phyloP scores from a whole-genome alignment of 371 early-diverging fungal species.

The Neoconidiobolus thromboides region DNA sequence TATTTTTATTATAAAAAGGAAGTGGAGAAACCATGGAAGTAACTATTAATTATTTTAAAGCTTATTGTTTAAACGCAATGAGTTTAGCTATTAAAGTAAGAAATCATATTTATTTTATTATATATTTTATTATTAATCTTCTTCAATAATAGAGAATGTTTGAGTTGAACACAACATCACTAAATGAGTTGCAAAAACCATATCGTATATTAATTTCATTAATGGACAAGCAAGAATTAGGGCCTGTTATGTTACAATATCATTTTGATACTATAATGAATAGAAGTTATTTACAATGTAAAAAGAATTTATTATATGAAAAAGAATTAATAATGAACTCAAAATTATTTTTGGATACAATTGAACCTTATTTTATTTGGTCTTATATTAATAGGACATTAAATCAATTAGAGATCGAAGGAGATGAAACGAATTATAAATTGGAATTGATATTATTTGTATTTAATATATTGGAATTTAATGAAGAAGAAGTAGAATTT shows the following conservation, averaged over 20 bases:
- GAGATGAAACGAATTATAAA: no score
- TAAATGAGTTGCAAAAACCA: slow-evolving; percentile 40
- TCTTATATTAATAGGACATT: not conserved
- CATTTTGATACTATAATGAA: slow-evolving; percentile 11
- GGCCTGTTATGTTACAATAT: slow-evolving; percentile 46
- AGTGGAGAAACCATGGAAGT: slow-evolving; percentile 12
- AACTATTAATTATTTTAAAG: slow-evolving; percentile 20
- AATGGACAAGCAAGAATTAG: slow-evolving; percentile 71
- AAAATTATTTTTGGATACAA: not conserved
- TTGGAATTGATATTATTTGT: no score
- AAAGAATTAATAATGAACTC: not conserved
- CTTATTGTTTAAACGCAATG: slow-evolving; percentile 18
- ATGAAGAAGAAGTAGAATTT: not conserved
- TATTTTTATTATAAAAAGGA: not conserved
- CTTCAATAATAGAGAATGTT: no score
- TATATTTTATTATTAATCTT: no score
- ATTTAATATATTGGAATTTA: no score
- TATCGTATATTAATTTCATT: slow-evolving; percentile 65
- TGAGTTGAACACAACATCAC: slow-evolving; percentile 1
- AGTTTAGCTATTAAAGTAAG: slow-evolving; percentile 16
- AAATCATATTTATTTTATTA: no score
- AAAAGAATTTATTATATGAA: not conserved
- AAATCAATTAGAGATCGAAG: no score
- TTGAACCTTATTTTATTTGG: slow-evolving; percentile 4
- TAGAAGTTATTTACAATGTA: not conserved